A percentile compares a stretch with the other conserved stretches of the same genome.
Evolutionary conservation across 1,284 basidiomycete species (phyloP).

Genomic region (Apiotrichum gamsii): DNA sequence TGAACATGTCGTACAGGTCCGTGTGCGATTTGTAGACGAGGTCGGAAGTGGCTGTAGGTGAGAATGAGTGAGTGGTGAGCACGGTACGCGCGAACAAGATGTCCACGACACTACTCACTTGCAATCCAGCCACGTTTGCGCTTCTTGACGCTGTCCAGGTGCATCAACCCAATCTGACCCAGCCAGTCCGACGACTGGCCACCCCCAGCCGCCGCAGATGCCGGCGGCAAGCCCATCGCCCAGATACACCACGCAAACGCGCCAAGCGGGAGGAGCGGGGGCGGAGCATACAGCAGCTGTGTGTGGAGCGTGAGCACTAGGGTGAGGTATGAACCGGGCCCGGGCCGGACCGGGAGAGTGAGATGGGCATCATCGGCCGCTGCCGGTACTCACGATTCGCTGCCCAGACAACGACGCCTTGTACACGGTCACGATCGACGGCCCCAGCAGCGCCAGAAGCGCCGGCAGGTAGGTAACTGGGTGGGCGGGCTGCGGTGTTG

Average conservation of each 20-base stretch:
- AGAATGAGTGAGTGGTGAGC: background rate
- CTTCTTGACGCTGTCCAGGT: conserved; percentile 26
- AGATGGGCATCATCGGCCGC: no score
- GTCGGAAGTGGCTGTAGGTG: conserved; percentile 37
- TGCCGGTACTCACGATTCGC: conserved; percentile 28
- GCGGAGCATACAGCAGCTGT: conserved; percentile 39
- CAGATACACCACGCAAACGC: conserved; percentile 40
- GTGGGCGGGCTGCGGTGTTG: conserved; percentile 20
- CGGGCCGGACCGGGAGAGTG: no score
- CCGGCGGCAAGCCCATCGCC: conserved; percentile 35
- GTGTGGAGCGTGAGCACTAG: background rate
- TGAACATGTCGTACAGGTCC: conserved; percentile 36
- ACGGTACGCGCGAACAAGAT: no score
- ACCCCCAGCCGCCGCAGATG: conserved; percentile 10
- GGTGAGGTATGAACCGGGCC: no score
- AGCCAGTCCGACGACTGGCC: conserved; percentile 23
- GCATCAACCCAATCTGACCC: conserved; percentile 42
- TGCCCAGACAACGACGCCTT: conserved; percentile 36
- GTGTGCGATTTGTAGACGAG: conserved; percentile 37
- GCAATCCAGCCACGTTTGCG: conserved; percentile 37
- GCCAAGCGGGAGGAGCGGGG: conserved; percentile 34
- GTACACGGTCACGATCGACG: conserved; percentile 34
- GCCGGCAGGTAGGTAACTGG: conserved; percentile 35
- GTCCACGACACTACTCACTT: conserved; percentile 35
- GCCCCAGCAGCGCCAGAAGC: conserved; percentile 33